phyloP scores from a whole-genome alignment of 768 basidiomycete species.

The Podaxis rugospora region DNA sequence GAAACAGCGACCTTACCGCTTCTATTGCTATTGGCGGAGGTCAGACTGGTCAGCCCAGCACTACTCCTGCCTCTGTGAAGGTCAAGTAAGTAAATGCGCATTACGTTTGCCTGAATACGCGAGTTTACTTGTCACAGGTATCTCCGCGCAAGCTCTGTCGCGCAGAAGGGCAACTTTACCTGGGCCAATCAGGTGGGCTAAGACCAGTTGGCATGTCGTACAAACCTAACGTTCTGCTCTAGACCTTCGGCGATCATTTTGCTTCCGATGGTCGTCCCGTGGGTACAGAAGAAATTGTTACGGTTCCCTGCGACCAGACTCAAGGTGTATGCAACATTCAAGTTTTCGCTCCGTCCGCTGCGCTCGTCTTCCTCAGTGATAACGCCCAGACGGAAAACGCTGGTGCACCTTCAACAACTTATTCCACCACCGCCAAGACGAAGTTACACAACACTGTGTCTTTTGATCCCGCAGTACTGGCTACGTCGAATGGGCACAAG shows the following conservation, averaged over 20 bases:
- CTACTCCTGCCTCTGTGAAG: slow-evolving; percentile 41
- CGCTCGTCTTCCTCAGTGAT: slow-evolving; percentile 62
- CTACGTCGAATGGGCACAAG: slow-evolving; percentile 58
- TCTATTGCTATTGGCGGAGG: slow-evolving; percentile 45
- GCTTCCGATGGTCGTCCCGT: slow-evolving; percentile 60
- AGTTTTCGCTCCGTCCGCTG: slow-evolving; percentile 67
- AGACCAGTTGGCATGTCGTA: not conserved
- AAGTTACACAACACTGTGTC: slow-evolving; percentile 47
- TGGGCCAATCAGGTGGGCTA: slow-evolving; percentile 56
- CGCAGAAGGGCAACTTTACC: slow-evolving; percentile 52
- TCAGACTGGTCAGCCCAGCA: slow-evolving; percentile 29
- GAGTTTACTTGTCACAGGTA: slow-evolving; percentile 35
- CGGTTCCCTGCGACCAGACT: slow-evolving; percentile 50
- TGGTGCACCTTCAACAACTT: slow-evolving; percentile 35
- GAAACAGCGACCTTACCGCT: slow-evolving; percentile 51
- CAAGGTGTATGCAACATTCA: slow-evolving; percentile 49
- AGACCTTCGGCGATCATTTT: slow-evolving; percentile 59
- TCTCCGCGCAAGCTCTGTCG: slow-evolving; percentile 40
- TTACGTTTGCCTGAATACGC: not conserved
- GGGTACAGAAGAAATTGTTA: slow-evolving; percentile 47
- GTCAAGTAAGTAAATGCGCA: slow-evolving; percentile 45
- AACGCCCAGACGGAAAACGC: slow-evolving; percentile 30
- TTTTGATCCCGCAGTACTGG: slow-evolving; percentile 48
- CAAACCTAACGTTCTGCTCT: not conserved
- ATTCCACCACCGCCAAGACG: slow-evolving; percentile 48